phyloP scores from a whole-genome alignment of 2,329 filamentous ascomycete genomes.

The Sphaerulina vaccinii region DNA sequence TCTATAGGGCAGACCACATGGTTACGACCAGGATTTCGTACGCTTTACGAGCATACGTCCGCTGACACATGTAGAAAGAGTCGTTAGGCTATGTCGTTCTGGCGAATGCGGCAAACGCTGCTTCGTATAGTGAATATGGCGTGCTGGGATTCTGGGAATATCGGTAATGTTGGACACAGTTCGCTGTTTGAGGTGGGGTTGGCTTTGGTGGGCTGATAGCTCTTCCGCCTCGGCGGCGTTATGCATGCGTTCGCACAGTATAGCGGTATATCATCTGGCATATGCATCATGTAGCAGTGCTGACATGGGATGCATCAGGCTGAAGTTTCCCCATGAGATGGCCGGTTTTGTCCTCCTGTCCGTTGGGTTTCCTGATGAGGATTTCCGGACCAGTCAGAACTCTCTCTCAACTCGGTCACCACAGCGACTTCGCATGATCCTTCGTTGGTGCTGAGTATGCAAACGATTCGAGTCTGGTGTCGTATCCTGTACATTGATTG shows the following conservation, averaged over 20 bases:
- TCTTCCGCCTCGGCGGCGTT: not conserved
- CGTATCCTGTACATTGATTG: constrained; percentile 3
- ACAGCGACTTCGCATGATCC: too few species aligned
- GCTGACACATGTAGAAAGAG: constrained; percentile 5
- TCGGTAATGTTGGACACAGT: not conserved
- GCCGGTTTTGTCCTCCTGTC: too few species aligned
- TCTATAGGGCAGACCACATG: not conserved
- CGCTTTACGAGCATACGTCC: not conserved
- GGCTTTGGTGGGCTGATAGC: not conserved
- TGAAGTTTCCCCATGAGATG: too few species aligned
- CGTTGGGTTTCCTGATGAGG: too few species aligned
- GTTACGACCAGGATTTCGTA: not conserved
- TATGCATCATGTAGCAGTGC: too few species aligned
- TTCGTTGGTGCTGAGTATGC: not conserved
- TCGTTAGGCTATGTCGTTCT: not conserved
- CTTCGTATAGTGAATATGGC: not conserved
- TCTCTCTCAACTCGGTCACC: too few species aligned
- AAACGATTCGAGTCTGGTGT: not conserved
- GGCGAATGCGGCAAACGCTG: not conserved
- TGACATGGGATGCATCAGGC: too few species aligned
- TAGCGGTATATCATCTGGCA: not conserved
- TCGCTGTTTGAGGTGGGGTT: not conserved
- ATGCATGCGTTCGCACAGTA: not conserved
- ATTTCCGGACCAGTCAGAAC: too few species aligned
- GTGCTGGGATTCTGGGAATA: not conserved